phyloP scores from a whole-genome alignment of 2,329 filamentous ascomycete genomes.

The Colletotrichum abscissum region DNA sequence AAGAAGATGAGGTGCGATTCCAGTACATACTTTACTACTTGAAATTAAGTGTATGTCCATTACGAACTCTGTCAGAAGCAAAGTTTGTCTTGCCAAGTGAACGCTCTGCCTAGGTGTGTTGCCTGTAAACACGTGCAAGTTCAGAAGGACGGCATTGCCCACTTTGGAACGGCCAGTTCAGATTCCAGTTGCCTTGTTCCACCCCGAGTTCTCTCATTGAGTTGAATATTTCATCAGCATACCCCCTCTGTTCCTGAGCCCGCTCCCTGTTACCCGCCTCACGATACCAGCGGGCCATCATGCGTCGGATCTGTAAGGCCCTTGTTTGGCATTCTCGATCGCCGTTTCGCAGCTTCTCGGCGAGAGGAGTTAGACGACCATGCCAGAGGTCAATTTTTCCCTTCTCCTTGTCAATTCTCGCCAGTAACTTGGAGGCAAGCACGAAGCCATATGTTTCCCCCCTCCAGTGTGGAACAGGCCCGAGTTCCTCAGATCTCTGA shows the following conservation, averaged over 20 bases:
- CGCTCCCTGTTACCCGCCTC: not conserved
- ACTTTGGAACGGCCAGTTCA: not conserved
- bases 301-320: not conserved
- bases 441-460: not conserved
- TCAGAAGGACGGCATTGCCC: not conserved
- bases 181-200: not conserved
- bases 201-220: not conserved
- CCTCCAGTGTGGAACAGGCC: not conserved
- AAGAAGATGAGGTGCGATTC: not conserved
- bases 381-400: not conserved
- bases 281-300: not conserved
- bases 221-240: not conserved
- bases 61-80: not conserved
- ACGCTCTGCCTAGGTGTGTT: not conserved
- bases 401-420: not conserved
- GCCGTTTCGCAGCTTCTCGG: not conserved
- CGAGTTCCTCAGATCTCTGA: not conserved
- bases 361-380: not conserved
- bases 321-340: not conserved
- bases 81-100: not conserved
- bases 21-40: not conserved
- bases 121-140: not conserved
- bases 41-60: not conserved
- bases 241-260: not conserved
- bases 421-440: not conserved